phyloP scores from a whole-genome alignment of 2,329 filamentous ascomycete genomes.

The Didymella pomorum region DNA sequence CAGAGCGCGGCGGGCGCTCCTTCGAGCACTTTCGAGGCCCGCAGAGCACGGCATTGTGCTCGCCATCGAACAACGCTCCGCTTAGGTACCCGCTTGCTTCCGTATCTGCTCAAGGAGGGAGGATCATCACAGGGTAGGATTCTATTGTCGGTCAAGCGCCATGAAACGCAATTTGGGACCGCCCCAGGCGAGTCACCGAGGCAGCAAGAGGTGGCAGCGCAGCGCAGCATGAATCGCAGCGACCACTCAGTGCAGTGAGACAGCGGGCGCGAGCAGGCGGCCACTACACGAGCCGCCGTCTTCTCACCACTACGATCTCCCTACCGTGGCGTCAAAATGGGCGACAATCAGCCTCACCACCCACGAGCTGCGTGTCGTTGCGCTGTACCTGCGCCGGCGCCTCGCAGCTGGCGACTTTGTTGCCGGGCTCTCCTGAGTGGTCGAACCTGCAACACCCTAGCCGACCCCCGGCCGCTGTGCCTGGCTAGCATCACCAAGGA shows the following conservation, averaged over 20 bases:
- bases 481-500: conserved; percentile 27
- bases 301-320: conserved; percentile 5
- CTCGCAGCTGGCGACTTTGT: conserved; percentile 26
- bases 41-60: conserved; percentile 22
- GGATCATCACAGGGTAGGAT: conserved; percentile 42
- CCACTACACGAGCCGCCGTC: conserved; percentile 3
- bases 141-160: conserved; percentile 44
- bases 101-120: conserved; percentile 38
- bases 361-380: conserved; percentile 66
- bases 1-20: conserved; percentile 14
- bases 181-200: conserved; percentile 23
- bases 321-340: conserved; percentile 15
- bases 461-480: conserved; percentile 31
- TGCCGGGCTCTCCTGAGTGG: conserved; percentile 33
- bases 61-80: conserved; percentile 21
- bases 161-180: conserved; percentile 44
- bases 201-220: conserved; percentile 21
- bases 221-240: conserved; percentile 5
- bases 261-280: neutral
- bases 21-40: conserved; percentile 1
- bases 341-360: conserved; percentile 24
- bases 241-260: conserved; percentile 4
- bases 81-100: conserved; percentile 41
- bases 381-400: conserved; percentile 42
- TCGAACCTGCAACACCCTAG: conserved; percentile 18